Evolutionary conservation across 2,329 filamentous ascomycete genomes (phyloP), one percentile per base, ranked within the genome.

Genomic region (Chaetomiaceae sp.): DNA sequence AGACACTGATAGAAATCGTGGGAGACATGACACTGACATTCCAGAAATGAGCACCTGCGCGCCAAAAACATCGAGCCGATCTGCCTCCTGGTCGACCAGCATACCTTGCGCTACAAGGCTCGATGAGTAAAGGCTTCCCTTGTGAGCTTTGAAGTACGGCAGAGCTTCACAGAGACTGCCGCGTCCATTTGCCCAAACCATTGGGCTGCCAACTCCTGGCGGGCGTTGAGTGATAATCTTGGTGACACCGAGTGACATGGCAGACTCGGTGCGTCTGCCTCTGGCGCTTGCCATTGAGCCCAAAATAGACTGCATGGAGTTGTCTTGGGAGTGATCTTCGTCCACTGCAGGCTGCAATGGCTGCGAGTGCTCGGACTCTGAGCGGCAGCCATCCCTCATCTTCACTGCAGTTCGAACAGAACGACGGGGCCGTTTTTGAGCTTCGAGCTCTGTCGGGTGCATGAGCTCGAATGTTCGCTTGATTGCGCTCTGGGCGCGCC

Each of bases 151-250:
- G 61, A 78, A 87, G 62, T 80, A 84, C 0, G 74, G 71, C 1
- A 86, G 58, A 0, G 80, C 72, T 56, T 86, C 80, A 53, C 78
- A 84, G 0, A 88, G 64, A 12, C 75, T 74, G 47, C 80, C 75
- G 4, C 83, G 72, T 29, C 64, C 64, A 5, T 76, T 66, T 0
- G 80, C 71, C 77, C 78, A 84, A 0, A 79, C 73, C 10, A 36
- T 6, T 7, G 48, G 51, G 26, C 29, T 19, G 5, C 38, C 36
- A 5, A 11, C 11, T 10, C 47, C 6, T 1, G n/a, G 36, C 6
- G 33, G 10, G 14, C 32, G 36, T 19, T 11, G 19, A n/a, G 12
- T 2, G 14, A 14, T 3, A 4, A 18, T 6, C 6, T 42, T 10
- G 17, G n/a, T 15, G 32, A 26, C 20, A 6, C 18, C 12, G 5